A percentile compares a stretch with the other conserved stretches of the same genome.
Evolutionary conservation across 1,139 yeast species (phyloP).

Genomic region (Candida neerlandica): DNA sequence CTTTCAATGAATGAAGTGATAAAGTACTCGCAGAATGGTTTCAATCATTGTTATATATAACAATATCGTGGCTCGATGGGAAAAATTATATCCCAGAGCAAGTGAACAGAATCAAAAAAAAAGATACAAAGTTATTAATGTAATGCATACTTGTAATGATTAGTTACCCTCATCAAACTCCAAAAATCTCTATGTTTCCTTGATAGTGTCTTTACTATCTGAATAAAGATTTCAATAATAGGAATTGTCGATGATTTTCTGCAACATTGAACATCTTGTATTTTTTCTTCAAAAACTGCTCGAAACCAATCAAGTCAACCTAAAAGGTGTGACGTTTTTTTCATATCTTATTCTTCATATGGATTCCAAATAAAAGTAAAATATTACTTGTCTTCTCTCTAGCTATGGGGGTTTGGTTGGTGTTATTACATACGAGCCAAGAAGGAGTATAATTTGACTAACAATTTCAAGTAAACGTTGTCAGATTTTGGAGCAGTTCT

Average conservation of each 20-base stretch:
- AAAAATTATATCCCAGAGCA: neutral
- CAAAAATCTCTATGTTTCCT: slow-evolving; percentile 7
- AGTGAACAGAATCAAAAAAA: neutral
- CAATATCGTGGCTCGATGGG: neutral
- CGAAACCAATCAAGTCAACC: slow-evolving; percentile 11
- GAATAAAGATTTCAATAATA: slow-evolving; percentile 5
- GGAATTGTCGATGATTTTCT: slow-evolving; percentile 9
- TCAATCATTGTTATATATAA: slow-evolving; percentile 1
- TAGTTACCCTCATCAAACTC: slow-evolving; percentile 11
- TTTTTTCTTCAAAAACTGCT: neutral
- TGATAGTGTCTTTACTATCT: slow-evolving; percentile 17
- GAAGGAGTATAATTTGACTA: slow-evolving; percentile 98
- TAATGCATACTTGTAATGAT: slow-evolving; percentile 14
- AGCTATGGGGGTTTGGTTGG: neutral
- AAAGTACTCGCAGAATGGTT: slow-evolving; percentile 62
- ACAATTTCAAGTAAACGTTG: slow-evolving; percentile 96
- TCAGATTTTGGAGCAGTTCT: slow-evolving; percentile 99
- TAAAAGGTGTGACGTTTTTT: neutral
- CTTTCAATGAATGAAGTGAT: slow-evolving; percentile 19
- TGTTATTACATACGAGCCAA: slow-evolving; percentile 86
- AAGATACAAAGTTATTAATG: neutral
- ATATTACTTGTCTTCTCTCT: slow-evolving; percentile 10
- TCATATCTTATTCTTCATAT: neutral
- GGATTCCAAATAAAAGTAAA: slow-evolving; percentile 1
- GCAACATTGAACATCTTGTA: neutral